These are phyloP conservation scores for Porogramme epimiltina DNA, from an alignment of 1,284 basidiomycete species.

Conservation along the genomic window DNA sequence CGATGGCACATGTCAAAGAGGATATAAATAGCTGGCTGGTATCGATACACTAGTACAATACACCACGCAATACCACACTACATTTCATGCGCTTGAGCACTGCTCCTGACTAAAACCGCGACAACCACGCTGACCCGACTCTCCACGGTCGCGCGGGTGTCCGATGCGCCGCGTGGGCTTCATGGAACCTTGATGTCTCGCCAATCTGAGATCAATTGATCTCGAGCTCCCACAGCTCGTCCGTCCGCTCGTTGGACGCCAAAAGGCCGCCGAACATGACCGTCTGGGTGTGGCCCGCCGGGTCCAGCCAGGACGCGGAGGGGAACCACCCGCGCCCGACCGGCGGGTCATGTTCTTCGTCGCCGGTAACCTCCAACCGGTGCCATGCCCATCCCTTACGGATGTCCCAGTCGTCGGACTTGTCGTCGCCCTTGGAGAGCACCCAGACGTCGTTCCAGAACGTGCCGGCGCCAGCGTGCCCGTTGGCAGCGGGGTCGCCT, in stretches of 20 bases:
- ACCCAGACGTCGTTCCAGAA: slow-evolving; percentile 38
- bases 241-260: slow-evolving; percentile 25
- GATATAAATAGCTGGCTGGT: not conserved
- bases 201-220: slow-evolving; percentile 23
- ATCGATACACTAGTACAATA: not conserved
- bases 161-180: too few species aligned
- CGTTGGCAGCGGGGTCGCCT: slow-evolving; percentile 31
- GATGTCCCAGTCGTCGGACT: not conserved
- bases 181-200: too few species aligned
- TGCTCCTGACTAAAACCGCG: not conserved
- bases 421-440: slow-evolving; percentile 18
- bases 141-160: too few species aligned
- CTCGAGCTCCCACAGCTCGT: slow-evolving; percentile 28
- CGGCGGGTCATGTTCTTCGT: slow-evolving; percentile 11
- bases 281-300: slow-evolving; percentile 18
- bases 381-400: slow-evolving; percentile 24
- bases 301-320: slow-evolving; percentile 20
- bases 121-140: too few species aligned
- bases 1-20: too few species aligned
- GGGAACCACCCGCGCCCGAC: slow-evolving; percentile 30
- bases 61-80: too few species aligned
- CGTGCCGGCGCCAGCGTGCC: slow-evolving; percentile 34
- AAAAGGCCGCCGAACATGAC: slow-evolving; percentile 27
- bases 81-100: not conserved
- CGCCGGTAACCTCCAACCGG: slow-evolving; percentile 14